Evolutionary conservation across 2,329 filamentous ascomycete species (phyloP).

Genomic region (Xylariomycetidae sp.): DNA sequence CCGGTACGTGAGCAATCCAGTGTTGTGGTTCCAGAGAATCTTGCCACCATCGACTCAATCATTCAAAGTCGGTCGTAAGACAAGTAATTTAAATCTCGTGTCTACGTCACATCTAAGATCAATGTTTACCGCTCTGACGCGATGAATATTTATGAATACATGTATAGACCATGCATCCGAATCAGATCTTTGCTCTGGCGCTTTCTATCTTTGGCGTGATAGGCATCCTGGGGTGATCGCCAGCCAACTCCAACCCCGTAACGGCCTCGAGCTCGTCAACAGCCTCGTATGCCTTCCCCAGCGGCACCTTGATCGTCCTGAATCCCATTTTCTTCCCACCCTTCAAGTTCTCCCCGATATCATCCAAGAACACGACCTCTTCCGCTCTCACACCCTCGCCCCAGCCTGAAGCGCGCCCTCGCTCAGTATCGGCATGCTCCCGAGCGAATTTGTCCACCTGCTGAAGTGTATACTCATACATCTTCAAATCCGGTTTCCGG

Average conservation of each 20-base stretch:
- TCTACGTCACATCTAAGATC: too few species aligned
- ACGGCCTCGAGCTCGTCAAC: conserved; percentile 74
- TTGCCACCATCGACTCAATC: too few species aligned
- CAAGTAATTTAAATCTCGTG: too few species aligned
- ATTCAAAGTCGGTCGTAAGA: too few species aligned
- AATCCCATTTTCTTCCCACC: conserved; percentile 71
- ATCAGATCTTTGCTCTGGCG: conserved; percentile 41
- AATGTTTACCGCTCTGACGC: too few species aligned
- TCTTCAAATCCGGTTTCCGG: conserved; percentile 77
- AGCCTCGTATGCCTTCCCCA: conserved; percentile 75
- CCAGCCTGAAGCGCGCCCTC: conserved; percentile 39
- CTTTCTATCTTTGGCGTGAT: conserved; percentile 32
- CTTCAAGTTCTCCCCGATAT: conserved; percentile 92
- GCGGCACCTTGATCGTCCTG: conserved; percentile 75
- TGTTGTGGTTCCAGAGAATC: too few species aligned
- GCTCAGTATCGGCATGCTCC: conserved; percentile 38
- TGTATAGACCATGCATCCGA: too few species aligned
- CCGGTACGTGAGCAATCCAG: too few species aligned
- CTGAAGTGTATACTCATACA: conserved; percentile 71
- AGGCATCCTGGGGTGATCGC: conserved; percentile 47
- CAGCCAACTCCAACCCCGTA: conserved; percentile 63
- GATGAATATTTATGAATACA: too few species aligned
- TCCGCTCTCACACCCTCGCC: conserved; percentile 48
- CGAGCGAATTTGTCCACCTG: conserved; percentile 60
- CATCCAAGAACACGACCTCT: conserved; percentile 84